A percentile compares a stretch with the other conserved stretches of the same genome.
phyloP scores from a whole-genome alignment of 2,329 filamentous ascomycete species.

The Xylaria sp. region DNA sequence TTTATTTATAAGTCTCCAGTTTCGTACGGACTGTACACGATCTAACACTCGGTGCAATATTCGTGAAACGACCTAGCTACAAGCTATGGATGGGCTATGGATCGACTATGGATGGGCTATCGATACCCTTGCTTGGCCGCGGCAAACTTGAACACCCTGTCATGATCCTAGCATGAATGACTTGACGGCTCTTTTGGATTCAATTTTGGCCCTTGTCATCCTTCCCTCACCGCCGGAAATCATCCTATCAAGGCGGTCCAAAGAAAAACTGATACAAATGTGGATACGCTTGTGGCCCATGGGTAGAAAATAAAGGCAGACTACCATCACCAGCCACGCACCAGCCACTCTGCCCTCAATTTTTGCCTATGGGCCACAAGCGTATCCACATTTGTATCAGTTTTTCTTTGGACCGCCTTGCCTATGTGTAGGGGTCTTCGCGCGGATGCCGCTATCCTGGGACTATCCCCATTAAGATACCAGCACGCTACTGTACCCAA shows the following conservation, averaged over 20 bases:
- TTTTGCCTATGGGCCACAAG: too few species aligned
- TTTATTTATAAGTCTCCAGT: not conserved
- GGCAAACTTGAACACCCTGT: not conserved
- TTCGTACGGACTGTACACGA: not conserved
- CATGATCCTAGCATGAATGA: slow-evolving; percentile 10
- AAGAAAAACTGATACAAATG: too few species aligned
- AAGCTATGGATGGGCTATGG: not conserved
- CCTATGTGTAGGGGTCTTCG: slow-evolving; percentile 11
- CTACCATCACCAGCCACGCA: too few species aligned
- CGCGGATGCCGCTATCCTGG: slow-evolving; percentile 9
- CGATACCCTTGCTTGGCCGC: slow-evolving; percentile 13
- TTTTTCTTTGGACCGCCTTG: too few species aligned
- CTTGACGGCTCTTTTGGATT: slow-evolving; percentile 11
- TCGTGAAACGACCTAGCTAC: slow-evolving; percentile 1
- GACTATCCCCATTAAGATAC: slow-evolving; percentile 20
- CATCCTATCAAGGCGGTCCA: too few species aligned
- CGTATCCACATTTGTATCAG: too few species aligned
- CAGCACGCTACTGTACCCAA: not conserved
- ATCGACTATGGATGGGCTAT: not conserved
- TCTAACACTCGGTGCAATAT: not conserved
- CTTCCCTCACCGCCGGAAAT: slow-evolving; percentile 30
- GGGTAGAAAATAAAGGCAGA: too few species aligned
- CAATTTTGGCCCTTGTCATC: slow-evolving; percentile 20
- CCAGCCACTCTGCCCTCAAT: too few species aligned
- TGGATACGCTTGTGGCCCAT: too few species aligned